Conservation (phyloP, 257 asterid species). For the Solanum boliviense region DNA sequence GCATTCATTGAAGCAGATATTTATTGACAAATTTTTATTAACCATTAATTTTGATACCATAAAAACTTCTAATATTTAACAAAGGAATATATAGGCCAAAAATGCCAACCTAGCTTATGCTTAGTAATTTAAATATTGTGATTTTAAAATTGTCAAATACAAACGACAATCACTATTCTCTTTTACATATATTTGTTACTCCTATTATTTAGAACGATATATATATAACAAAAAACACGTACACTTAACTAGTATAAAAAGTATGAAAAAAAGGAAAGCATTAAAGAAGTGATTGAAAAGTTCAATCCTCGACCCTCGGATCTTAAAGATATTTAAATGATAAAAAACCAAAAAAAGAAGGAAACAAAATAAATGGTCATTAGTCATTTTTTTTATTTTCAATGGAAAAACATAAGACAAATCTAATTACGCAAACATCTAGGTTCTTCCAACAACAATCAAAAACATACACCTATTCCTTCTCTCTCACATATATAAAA, state of each 20-base stretch:
- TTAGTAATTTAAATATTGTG: not conserved
- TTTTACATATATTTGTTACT: no score
- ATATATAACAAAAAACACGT: not conserved
- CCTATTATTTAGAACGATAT: no score
- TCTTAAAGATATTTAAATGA: not conserved
- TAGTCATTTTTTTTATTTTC: not conserved
- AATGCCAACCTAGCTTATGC: not conserved
- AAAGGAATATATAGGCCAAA: no score
- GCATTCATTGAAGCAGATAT: not conserved
- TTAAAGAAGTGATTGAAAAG: not conserved
- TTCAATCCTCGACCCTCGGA: not conserved
- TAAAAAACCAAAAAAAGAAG: not conserved
- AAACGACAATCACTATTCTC: fast-evolving
- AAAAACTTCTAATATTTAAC: not conserved
- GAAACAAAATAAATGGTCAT: not conserved
- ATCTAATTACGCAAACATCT: not conserved
- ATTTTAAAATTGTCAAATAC: no score
- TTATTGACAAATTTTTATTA: not conserved
- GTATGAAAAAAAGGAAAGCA: not conserved
- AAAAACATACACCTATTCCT: not conserved
- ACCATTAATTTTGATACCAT: not conserved
- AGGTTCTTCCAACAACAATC: not conserved
- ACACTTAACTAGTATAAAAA: not conserved
- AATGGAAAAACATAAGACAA: not conserved
- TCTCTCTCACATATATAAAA: not conserved